Evolutionary conservation across 129 eudicot species (phyloP).

Genomic region (Mikania micrantha): DNA sequence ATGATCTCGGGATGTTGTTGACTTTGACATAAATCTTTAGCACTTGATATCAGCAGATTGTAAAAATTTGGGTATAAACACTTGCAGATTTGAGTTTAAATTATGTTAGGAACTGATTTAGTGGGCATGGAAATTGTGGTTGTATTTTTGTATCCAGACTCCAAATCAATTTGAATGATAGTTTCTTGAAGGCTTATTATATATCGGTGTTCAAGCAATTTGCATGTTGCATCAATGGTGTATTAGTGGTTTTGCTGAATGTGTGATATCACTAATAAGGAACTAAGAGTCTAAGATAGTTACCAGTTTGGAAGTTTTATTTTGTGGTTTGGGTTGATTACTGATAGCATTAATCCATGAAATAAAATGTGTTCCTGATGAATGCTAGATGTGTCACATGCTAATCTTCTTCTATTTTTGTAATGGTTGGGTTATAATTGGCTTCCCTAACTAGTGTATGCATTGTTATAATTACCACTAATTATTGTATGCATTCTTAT

Average conservation of each 20-base stretch:
- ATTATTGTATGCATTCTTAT: not conserved
- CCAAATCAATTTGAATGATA: not conserved
- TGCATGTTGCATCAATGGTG: not conserved
- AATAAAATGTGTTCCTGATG: not conserved
- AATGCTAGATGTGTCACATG: not conserved
- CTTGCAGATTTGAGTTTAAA: not conserved
- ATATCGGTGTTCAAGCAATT: not conserved
- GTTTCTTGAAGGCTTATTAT: not conserved
- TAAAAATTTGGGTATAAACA: not conserved
- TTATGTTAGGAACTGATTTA: conserved; percentile 1
- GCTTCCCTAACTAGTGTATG: not conserved
- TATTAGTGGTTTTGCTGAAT: not conserved
- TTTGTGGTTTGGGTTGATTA: not conserved
- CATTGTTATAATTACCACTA: not conserved
- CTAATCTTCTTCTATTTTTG: not conserved
- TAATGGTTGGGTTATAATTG: not conserved
- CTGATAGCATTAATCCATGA: not conserved
- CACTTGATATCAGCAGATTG: not conserved
- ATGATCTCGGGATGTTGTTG: conserved; percentile 3
- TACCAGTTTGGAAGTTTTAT: not conserved
- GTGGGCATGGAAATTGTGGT: not conserved
- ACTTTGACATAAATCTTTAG: too few species aligned
- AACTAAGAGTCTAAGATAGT: not conserved
- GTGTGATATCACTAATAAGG: not conserved
- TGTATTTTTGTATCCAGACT: not conserved